phyloP scores from a whole-genome alignment of 257 asterid species.

The Parsonsia alboflavescens region DNA sequence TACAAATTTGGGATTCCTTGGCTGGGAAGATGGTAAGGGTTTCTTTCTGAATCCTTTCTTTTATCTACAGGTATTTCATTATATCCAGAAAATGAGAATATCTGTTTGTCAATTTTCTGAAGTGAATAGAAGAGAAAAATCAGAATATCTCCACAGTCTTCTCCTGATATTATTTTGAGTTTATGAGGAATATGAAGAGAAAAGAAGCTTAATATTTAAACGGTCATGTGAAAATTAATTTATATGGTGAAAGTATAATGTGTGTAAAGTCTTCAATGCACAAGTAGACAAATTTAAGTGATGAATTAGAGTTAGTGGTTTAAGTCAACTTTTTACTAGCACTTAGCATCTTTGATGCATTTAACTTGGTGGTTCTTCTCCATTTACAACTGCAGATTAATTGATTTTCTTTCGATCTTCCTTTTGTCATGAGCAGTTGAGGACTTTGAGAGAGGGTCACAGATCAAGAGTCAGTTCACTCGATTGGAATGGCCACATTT shows the following conservation, averaged over 20 bases:
- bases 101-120: background rate
- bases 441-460: background rate
- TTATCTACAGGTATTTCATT: background rate
- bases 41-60: background rate
- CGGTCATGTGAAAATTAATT: background rate
- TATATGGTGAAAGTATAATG: background rate
- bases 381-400: background rate
- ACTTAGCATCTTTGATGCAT: background rate
- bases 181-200: background rate
- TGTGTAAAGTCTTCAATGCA: background rate
- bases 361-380: background rate
- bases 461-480: conserved; percentile 13
- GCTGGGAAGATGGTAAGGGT: conserved; percentile 2
- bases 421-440: conserved; percentile 6
- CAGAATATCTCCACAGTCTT: background rate
- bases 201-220: background rate
- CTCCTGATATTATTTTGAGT: background rate
- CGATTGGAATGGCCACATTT: conserved; percentile 28
- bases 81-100: background rate
- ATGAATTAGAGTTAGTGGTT: background rate
- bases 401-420: background rate
- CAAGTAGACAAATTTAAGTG: background rate
- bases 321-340: background rate
- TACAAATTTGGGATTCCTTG: conserved; percentile 34
- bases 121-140: background rate